Evolutionary conservation across 2,329 filamentous ascomycete genomes (phyloP).

Genomic region (Cordyceps tenuipes): DNA sequence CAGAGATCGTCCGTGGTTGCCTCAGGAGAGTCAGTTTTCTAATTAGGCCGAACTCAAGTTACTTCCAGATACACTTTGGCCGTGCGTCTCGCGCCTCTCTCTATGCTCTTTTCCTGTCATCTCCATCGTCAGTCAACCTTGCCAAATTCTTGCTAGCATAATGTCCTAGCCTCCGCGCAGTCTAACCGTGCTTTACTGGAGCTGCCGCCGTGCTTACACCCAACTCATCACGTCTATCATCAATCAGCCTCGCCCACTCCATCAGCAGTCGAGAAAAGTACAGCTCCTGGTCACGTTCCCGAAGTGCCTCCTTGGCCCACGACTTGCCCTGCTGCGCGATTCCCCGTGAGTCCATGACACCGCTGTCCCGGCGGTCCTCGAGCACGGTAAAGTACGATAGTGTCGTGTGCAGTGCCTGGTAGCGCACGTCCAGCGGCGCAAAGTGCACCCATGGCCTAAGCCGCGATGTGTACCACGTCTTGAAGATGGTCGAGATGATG

Average conservation of each 20-base stretch:
- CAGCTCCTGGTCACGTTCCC: conserved; percentile 69
- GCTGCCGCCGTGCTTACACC: conserved; percentile 17
- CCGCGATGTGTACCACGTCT: conserved; percentile 71
- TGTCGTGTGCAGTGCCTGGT: conserved; percentile 66
- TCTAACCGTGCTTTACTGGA: background rate
- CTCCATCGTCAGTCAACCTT: background rate
- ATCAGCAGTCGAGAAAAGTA: conserved; percentile 71
- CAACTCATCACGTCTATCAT: conserved; percentile 48
- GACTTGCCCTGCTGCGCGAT: conserved; percentile 58
- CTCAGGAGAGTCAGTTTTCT: background rate
- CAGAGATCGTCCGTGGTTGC: background rate
- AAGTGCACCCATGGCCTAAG: conserved; percentile 73
- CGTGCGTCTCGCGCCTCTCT: background rate
- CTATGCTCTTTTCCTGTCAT: no score
- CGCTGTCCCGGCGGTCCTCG: conserved; percentile 34
- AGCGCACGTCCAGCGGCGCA: conserved; percentile 65
- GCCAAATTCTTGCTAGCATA: background rate
- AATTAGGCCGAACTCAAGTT: background rate
- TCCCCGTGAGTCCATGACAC: conserved; percentile 50
- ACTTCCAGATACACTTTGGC: background rate
- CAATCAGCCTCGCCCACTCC: conserved; percentile 65
- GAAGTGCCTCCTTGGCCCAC: conserved; percentile 56
- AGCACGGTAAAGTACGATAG: conserved; percentile 60
- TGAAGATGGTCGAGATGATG: conserved; percentile 63
- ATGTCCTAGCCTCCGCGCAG: background rate